Percentiles rank a stretch among this genome's conserved stretches.
phyloP scores from a whole-genome alignment of 176 grass and related monocot genomes.

The Zea luxurians region DNA sequence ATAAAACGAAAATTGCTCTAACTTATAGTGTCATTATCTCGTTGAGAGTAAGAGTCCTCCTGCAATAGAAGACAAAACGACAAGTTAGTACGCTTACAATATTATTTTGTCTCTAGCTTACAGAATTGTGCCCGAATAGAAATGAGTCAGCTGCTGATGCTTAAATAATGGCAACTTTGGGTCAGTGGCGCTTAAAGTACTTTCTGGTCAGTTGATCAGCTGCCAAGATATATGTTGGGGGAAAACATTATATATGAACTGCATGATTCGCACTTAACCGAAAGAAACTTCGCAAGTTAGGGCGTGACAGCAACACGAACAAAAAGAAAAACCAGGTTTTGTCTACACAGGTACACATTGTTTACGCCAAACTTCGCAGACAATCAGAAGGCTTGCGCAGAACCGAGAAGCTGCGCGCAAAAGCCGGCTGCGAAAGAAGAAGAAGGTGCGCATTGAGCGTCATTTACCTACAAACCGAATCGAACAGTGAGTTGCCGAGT shows the following conservation, averaged over 20 bases:
- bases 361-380: constrained; percentile 38
- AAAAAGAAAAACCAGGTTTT: constrained; percentile 41
- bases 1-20: too few relatives aligned
- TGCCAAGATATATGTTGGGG: constrained; percentile 34
- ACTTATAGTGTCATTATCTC: too few relatives aligned
- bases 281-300: constrained; percentile 43
- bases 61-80: constrained; percentile 30
- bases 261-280: constrained; percentile 22
- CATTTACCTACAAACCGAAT: neutral
- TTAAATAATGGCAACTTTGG: constrained; percentile 39
- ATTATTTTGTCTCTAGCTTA: constrained; percentile 37
- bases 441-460: constrained; percentile 55
- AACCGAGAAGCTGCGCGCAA: constrained; percentile 93
- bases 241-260: constrained; percentile 14
- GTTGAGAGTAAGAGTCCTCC: neutral
- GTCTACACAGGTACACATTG: constrained; percentile 29
- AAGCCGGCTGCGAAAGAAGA: constrained; percentile 90
- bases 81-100: constrained; percentile 37
- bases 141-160: constrained; percentile 29
- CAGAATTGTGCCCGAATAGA: constrained; percentile 26
- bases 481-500: neutral
- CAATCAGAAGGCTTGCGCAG: constrained; percentile 73
- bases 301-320: constrained; percentile 43
- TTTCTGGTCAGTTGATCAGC: constrained; percentile 49
- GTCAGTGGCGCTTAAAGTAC: constrained; percentile 43